Evolutionary conservation across 257 asterid species (phyloP), one percentile per base, ranked within the genome.

Genomic region (Plantago elongata): DNA sequence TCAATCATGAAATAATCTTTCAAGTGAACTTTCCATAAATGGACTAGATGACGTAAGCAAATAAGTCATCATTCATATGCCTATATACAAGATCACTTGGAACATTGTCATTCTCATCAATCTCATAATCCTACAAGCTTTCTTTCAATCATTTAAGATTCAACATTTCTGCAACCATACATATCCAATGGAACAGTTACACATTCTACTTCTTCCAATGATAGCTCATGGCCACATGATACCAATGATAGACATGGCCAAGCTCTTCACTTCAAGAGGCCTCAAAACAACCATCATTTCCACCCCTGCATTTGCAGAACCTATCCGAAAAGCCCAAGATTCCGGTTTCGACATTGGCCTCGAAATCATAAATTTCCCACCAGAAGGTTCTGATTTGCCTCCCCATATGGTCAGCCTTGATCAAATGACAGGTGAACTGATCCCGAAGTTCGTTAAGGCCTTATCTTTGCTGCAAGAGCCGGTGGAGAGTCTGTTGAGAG

Each of bases 151-250:
- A 9, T 4, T 52, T 15, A 22, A 22, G 10, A 30, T 6, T 47
- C 9, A 12, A 9, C 30, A 3, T n/a, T 22, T 22, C 27, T 22
- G 13, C 9, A 5, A 8, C 7, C 49, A 8, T 58, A 59, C n/a
- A 29, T 45, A 18, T 10, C 2, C 34, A 22, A 62, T 76, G 86
- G 57, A 66, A 37, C 66, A 62, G 60, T 57, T 74, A 5, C 83
- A 74, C 45, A 46, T 82, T 16, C 55, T 60, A 43, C 64, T 85
- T 17, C 50, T 80, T 10, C 90, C 89, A 1, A 1, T 69, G 7
- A 54, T 82, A 82, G 87, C 85, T 22, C 81, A 82, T 13, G 90
- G 87, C 40, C 87, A 85, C 77, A 71, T 82, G 80, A 79, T 77
- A 14, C 93, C 93, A 11, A 68, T 42, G 11, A 16, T 83, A 0